Evolutionary conservation across 495 filamentous ascomycete genomes (phyloP), one percentile per base, ranked within the genome.

Genomic region (Choiromyces venosus): DNA sequence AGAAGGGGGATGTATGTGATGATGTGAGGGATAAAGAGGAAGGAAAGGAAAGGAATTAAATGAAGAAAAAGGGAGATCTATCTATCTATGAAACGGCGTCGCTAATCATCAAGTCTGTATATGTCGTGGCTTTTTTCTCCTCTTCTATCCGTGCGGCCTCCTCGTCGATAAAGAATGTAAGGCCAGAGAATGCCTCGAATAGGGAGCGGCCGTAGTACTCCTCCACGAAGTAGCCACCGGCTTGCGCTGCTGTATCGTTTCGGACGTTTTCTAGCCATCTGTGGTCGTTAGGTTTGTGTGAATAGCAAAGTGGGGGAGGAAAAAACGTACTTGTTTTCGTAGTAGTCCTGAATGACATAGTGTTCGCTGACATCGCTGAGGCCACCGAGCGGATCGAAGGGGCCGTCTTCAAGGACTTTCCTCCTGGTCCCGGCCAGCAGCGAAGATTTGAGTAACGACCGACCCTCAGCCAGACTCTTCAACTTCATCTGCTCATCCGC

Each of bases 361-460:
- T 93, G 89, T 77, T 91, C 86, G 40, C 88, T 88, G 74, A 85
- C 84, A 68, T 92, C 87, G 29, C 87, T 86, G 70, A 92, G 76
- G 0, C 92, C 94, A 8, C 89, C 92, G 79, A 97, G 95, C 2
- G 94, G 91, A 86, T 98, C 94, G 81, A 95, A 97, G 2, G 91
- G 89, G 73, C 90, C 89, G 79, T 91, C 89, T n/a, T 86, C 86
- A 67, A 86, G 85, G 0, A 88, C 86, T 21, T 83, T 85, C 71
- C 84, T 83, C 73, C 85, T 72, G 69, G 84, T 79, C 74, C 91
- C 70, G 67, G 82, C 83, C 52, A 87, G 83, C 73, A 88, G 80
- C 68, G 85, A 84, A 14, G 84, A 85, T 72, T 85, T 82, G 64
- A 84, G 79, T 46, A 78, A 84, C 66, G 79, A 82, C 38, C 84